Evolutionary conservation across 345 rosid genomes (phyloP).

Genomic region (Populus alba): DNA sequence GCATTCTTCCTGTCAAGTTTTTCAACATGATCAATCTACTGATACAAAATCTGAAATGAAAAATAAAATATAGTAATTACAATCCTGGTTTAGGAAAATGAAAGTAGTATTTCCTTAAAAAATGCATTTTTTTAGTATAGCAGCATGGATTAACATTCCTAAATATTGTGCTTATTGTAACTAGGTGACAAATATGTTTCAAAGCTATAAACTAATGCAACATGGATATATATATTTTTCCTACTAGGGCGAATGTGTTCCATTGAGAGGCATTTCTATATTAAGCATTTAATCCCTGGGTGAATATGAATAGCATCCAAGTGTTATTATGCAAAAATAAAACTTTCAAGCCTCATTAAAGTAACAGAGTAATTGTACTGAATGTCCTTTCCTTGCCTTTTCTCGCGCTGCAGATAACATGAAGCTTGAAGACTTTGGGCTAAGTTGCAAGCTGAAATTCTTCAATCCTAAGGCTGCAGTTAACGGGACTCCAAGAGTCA

Average conservation of each 20-base stretch:
- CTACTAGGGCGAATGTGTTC: not conserved
- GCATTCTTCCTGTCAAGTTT: not conserved
- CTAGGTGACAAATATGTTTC: not conserved
- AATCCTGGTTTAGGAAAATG: not conserved
- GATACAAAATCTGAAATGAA: not conserved
- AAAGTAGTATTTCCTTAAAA: not conserved
- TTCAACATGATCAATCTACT: not conserved
- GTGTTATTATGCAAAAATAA: not conserved
- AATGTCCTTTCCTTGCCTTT: not conserved
- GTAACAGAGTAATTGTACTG: not conserved
- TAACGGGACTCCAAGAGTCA: constrained; percentile 46
- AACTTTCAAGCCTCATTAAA: not conserved
- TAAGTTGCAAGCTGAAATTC: constrained; percentile 40
- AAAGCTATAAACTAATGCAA: constrained; percentile 3
- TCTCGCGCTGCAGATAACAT: constrained; percentile 41
- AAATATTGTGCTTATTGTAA: not conserved
- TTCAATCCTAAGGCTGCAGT: constrained; percentile 28
- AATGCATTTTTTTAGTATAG: too few species aligned
- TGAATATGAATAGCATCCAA: not conserved
- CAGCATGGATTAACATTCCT: not conserved
- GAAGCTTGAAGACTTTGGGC: constrained; percentile 64
- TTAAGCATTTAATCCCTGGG: not conserved
- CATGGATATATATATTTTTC: not conserved
- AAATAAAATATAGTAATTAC: too few species aligned
- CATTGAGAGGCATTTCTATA: not conserved